These are phyloP conservation scores for Fusarium keratoplasticum DNA, from an alignment of 2,329 filamentous ascomycete genomes.

Conservation along the genomic window DNA sequence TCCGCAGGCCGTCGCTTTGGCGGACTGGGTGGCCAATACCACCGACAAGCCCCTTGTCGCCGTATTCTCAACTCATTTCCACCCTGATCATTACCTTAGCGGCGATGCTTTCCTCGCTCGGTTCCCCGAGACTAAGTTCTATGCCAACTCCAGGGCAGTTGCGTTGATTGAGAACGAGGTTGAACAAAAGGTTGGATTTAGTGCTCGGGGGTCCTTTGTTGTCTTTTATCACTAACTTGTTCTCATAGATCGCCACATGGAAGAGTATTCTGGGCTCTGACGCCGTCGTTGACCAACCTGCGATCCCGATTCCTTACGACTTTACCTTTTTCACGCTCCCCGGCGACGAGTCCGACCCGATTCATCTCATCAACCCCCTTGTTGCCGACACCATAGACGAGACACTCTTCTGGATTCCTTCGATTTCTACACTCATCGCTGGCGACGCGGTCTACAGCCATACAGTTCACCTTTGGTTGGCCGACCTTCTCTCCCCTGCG, in stretches of 20 bases:
- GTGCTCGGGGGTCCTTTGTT: background rate
- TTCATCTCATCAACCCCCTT: constrained; percentile 20
- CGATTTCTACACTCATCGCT: constrained; percentile 19
- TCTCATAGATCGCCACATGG: constrained; percentile 3
- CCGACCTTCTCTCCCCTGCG: constrained; percentile 11
- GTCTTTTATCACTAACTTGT: too few species aligned
- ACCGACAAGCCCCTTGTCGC: constrained; percentile 28
- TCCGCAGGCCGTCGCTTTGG: constrained; percentile 14
- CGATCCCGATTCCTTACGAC: constrained; percentile 13
- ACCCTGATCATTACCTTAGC: constrained; percentile 26
- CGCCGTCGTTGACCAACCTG: background rate
- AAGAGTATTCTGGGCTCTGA: constrained; percentile 3
- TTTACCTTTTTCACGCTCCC: constrained; percentile 27
- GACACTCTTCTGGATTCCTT: constrained; percentile 28
- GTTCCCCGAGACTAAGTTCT: constrained; percentile 20
- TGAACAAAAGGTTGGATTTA: constrained; percentile 17
- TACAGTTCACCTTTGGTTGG: constrained; percentile 20
- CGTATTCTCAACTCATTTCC: constrained; percentile 22
- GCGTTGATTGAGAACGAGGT: constrained; percentile 16
- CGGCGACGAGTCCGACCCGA: constrained; percentile 12
- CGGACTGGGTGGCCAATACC: constrained; percentile 15
- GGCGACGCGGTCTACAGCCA: constrained; percentile 23
- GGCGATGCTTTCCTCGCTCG: constrained; percentile 7
- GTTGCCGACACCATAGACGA: constrained; percentile 25
- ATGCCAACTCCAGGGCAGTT: constrained; percentile 12